phyloP scores from a whole-genome alignment of 139 green algal genomes.

The Chlorella sp. region DNA sequence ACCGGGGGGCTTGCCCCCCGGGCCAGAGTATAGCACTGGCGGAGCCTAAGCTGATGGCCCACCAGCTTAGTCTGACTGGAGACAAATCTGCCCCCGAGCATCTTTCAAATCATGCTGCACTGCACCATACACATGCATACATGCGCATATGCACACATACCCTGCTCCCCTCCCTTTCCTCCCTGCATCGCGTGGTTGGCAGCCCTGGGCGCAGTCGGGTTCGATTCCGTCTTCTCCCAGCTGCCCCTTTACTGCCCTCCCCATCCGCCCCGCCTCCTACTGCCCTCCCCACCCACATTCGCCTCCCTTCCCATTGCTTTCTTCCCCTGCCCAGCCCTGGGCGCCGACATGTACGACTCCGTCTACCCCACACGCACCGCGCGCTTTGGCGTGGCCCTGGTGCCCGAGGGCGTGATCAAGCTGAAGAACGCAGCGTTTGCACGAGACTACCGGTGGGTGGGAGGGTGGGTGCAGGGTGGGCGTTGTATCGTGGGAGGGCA shows the following conservation, averaged over 20 bases:
- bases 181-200: background rate
- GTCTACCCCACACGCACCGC: slow-evolving; percentile 97
- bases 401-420: slow-evolving; percentile 80
- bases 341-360: slow-evolving; percentile 96
- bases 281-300: background rate
- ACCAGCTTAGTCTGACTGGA: slow-evolving; percentile 2
- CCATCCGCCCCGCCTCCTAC: background rate
- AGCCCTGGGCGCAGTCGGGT: too few species aligned
- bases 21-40: slow-evolving; percentile 1
- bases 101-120: background rate
- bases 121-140: background rate
- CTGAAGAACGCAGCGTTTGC: slow-evolving; percentile 77
- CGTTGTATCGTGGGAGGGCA: too few species aligned
- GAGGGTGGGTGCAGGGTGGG: too few species aligned
- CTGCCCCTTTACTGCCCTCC: background rate
- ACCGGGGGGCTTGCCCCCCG: background rate
- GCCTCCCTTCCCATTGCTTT: background rate
- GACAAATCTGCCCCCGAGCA: background rate
- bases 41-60: background rate
- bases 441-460: slow-evolving; percentile 65
- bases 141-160: background rate
- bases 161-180: background rate
- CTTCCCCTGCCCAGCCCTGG: slow-evolving; percentile 63
- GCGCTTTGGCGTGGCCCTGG: slow-evolving; percentile 94
- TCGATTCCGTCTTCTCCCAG: background rate